Percentiles rank a stretch among this genome's conserved stretches.
Evolutionary conservation across 257 asterid genomes (phyloP).

Genomic region (Linderniella brevidens): DNA sequence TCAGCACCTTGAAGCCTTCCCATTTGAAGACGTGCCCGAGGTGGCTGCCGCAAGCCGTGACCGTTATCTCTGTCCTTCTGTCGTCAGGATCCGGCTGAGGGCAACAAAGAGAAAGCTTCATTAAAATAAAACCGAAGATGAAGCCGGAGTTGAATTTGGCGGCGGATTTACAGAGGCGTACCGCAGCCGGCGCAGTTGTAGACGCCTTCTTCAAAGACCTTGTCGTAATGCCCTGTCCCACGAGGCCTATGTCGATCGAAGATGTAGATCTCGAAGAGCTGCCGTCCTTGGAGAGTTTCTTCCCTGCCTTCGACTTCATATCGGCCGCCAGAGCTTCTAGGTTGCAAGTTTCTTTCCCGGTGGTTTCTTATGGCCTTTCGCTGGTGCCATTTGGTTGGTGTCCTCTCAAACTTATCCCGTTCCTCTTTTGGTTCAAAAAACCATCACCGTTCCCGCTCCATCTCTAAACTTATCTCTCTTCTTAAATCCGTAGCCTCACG

Average conservation of each 20-base stretch:
- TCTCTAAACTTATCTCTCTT: no score
- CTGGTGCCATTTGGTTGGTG: no score
- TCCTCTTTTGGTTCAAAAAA: no score
- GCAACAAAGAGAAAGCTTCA: neutral
- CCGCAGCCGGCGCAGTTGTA: conserved; percentile 18
- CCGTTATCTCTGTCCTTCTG: neutral
- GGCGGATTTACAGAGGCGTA: conserved; percentile 1
- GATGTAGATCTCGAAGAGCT: no score
- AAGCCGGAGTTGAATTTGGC: neutral
- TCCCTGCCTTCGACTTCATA: no score
- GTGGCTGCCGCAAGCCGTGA: neutral
- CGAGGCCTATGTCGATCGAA: conserved; percentile 21
- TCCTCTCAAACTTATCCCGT: no score
- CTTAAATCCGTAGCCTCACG: no score
- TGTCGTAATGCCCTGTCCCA: conserved; percentile 71
- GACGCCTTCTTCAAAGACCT: conserved; percentile 39
- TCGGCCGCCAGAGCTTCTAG: no score
- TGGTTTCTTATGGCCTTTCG: no score
- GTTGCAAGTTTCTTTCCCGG: no score
- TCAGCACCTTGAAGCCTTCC: neutral
- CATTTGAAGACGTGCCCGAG: neutral
- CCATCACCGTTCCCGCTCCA: no score
- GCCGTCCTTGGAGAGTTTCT: no score
- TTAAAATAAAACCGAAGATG: neutral
- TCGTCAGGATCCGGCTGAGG: neutral